Conservation (phyloP, 2,329 filamentous ascomycete species). For the Penicillium sumatraense region DNA sequence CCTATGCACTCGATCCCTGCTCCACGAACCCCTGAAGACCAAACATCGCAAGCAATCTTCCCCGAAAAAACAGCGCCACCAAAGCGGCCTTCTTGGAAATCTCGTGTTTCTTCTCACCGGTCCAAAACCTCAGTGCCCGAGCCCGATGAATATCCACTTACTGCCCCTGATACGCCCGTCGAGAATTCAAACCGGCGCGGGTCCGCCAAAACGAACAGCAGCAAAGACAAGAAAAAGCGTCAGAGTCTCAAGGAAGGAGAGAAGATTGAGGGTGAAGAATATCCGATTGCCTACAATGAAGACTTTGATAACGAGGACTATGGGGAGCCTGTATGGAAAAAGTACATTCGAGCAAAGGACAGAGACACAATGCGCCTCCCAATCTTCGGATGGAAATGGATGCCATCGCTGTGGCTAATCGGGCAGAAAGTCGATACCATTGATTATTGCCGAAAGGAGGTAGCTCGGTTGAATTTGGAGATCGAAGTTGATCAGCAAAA, state of each 20-base stretch:
- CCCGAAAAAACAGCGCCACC: conserved; percentile 14
- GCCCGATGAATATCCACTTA: conserved; percentile 43
- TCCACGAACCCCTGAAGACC: conserved; percentile 11
- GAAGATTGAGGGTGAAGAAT: conserved; percentile 47
- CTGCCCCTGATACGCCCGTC: conserved; percentile 34
- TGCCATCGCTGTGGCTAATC: conserved; percentile 76
- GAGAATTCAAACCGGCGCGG: neutral
- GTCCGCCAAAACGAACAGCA: conserved; percentile 11
- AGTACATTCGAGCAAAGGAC: conserved; percentile 79
- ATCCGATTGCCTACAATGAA: conserved; percentile 67
- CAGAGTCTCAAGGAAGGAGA: conserved; percentile 32
- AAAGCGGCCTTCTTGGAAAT: conserved; percentile 40
- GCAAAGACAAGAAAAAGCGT: conserved; percentile 12
- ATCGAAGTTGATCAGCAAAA: conserved; percentile 89
- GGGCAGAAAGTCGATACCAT: conserved; percentile 95
- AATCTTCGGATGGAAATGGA: conserved; percentile 65
- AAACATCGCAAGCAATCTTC: neutral
- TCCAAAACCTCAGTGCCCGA: conserved; percentile 31
- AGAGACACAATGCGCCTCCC: conserved; percentile 83
- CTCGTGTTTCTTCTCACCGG: conserved; percentile 33
- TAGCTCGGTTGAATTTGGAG: conserved; percentile 86
- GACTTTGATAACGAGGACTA: conserved; percentile 66
- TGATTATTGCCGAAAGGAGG: conserved; percentile 82
- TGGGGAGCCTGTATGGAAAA: conserved; percentile 74
- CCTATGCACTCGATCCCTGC: neutral